Percentiles rank a stretch among this genome's conserved stretches.
Conservation (phyloP, 176 grass and related monocot genomes). For the Chloris gayana region DNA sequence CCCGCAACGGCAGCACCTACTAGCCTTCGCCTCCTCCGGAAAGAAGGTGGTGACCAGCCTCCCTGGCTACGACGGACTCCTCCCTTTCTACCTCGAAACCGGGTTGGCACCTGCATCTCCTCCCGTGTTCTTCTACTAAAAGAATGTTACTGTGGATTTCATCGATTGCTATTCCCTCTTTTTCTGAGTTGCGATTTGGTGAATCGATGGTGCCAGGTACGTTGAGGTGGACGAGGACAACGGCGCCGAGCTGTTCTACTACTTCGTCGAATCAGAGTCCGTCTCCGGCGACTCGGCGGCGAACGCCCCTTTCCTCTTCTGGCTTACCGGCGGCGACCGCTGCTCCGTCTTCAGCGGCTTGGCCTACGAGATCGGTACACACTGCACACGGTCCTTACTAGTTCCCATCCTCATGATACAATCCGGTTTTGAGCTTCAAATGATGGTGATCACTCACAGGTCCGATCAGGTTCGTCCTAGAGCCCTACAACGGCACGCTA, state of each 20-base stretch:
- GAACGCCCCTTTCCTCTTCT: slow-evolving; percentile 56
- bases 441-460: slow-evolving; percentile 20
- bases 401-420: neutral
- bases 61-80: slow-evolving; percentile 53
- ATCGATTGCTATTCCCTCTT: neutral
- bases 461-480: slow-evolving; percentile 52
- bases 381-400: too few relatives aligned
- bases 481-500: slow-evolving; percentile 44
- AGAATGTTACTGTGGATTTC: neutral
- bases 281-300: neutral
- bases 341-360: slow-evolving; percentile 65
- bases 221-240: slow-evolving; percentile 57
- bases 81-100: slow-evolving; percentile 65
- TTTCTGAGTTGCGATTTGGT: neutral
- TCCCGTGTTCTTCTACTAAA: neutral
- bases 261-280: slow-evolving; percentile 58
- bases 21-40: neutral
- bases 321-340: slow-evolving; percentile 61
- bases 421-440: neutral
- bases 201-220: slow-evolving; percentile 41
- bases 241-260: slow-evolving; percentile 71
- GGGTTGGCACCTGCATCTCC: slow-evolving; percentile 8
- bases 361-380: slow-evolving; percentile 59
- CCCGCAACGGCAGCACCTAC: neutral
- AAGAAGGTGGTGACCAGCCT: slow-evolving; percentile 46